These are phyloP conservation scores for Volutella citrinella DNA, from an alignment of 2,329 filamentous ascomycete genomes.

Conservation along the genomic window DNA sequence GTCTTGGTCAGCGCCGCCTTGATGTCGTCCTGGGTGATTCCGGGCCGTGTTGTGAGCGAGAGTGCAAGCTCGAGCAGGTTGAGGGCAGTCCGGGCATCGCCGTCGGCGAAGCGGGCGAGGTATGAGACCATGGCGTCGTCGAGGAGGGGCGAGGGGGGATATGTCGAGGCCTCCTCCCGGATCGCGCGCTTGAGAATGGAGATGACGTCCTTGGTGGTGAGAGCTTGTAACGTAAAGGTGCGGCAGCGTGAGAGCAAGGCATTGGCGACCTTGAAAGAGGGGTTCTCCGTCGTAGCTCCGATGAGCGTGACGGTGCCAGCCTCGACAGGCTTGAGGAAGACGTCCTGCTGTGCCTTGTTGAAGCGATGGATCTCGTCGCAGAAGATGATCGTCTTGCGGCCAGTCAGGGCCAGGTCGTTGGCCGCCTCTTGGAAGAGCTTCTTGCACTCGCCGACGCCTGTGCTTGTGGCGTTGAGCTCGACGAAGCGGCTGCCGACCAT, in stretches of 20 bases:
- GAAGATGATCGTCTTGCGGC: constrained; percentile 91
- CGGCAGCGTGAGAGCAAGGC: constrained; percentile 86
- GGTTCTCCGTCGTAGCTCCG: constrained; percentile 95
- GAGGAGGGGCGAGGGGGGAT: constrained; percentile 55
- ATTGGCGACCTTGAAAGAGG: constrained; percentile 86
- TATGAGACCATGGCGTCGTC: constrained; percentile 77
- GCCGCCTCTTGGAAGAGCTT: constrained; percentile 84
- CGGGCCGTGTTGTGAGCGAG: constrained; percentile 57
- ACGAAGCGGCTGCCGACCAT: constrained; percentile 83
- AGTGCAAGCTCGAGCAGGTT: constrained; percentile 90
- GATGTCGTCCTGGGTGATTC: constrained; percentile 71
- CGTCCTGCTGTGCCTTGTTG: constrained; percentile 88
- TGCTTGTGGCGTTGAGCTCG: constrained; percentile 91
- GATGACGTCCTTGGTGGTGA: constrained; percentile 69
- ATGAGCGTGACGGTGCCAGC: constrained; percentile 87
- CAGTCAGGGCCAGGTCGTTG: constrained; percentile 75
- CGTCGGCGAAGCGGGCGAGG: constrained; percentile 82
- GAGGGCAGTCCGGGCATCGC: constrained; percentile 87
- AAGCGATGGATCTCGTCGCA: constrained; percentile 97
- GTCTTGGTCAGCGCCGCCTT: constrained; percentile 86
- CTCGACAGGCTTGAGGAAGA: constrained; percentile 91
- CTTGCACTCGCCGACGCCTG: constrained; percentile 86
- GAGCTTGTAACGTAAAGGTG: constrained; percentile 79
- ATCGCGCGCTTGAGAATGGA: constrained; percentile 76
- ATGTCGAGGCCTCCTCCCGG: constrained; percentile 49